Evolutionary conservation across 139 green algal genomes (phyloP).

Genomic region (Tetradesmus obliquus): DNA sequence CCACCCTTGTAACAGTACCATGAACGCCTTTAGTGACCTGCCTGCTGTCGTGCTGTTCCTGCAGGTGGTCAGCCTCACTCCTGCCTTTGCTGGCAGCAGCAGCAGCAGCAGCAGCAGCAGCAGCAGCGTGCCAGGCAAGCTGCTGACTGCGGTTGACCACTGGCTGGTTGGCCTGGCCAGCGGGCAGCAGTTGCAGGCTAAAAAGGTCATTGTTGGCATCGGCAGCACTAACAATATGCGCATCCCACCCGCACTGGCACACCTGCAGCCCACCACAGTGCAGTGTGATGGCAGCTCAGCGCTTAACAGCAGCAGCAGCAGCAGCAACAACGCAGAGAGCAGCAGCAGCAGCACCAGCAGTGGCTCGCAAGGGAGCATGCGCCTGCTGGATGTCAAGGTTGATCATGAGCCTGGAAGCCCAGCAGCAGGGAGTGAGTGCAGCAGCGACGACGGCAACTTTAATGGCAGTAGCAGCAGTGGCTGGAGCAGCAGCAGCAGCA

Average conservation of each 20-base stretch:
- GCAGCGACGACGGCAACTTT: neutral
- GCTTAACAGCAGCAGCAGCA: neutral
- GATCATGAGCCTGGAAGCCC: neutral
- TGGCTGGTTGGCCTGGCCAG: neutral
- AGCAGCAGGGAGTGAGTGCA: neutral
- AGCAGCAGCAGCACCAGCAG: neutral
- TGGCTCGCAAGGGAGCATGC: neutral
- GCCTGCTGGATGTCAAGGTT: neutral
- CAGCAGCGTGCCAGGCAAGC: neutral
- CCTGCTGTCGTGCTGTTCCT: neutral
- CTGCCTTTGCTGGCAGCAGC: neutral
- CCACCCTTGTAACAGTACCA: too few relatives aligned
- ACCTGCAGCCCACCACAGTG: neutral
- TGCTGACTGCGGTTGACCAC: neutral
- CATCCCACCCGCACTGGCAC: neutral
- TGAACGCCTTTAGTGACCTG: neutral
- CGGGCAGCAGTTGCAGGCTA: neutral
- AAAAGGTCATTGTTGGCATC: slow-evolving; percentile 18
- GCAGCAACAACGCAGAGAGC: neutral
- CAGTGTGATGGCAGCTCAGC: neutral
- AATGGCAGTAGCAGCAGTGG: neutral
- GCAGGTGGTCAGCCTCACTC: neutral
- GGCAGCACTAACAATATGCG: slow-evolving; percentile 25
- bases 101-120: neutral
- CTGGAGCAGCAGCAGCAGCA: neutral